These are phyloP conservation scores for Daldinia vernicosa DNA, from an alignment of 495 filamentous ascomycete species.

Conservation along the genomic window DNA sequence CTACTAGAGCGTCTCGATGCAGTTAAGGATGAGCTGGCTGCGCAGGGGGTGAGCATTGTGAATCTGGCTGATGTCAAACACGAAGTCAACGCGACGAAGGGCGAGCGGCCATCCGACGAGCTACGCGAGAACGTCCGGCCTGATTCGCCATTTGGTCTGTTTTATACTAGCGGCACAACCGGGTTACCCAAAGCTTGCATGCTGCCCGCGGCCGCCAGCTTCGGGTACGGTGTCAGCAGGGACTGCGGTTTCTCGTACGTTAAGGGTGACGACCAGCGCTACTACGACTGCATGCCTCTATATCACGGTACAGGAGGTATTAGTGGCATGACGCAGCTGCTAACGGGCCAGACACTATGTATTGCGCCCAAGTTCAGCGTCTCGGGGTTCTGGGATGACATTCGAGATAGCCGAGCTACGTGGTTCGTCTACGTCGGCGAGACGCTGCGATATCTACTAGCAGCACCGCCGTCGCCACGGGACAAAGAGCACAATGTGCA, in stretches of 20 bases:
- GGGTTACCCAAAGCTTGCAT: constrained; percentile 70
- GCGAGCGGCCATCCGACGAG: constrained; percentile 60
- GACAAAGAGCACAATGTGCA: constrained; percentile 73
- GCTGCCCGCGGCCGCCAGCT: constrained; percentile 58
- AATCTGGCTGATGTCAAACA: constrained; percentile 57
- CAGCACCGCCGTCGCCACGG: constrained; percentile 67
- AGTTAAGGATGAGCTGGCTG: constrained; percentile 56
- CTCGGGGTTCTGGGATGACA: constrained; percentile 77
- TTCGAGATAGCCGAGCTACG: constrained; percentile 72
- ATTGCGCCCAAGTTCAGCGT: constrained; percentile 76
- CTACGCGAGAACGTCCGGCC: constrained; percentile 57
- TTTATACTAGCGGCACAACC: constrained; percentile 78
- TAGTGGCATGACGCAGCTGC: constrained; percentile 60
- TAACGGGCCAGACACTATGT: constrained; percentile 68
- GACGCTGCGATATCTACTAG: constrained; percentile 77
- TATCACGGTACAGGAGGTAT: constrained; percentile 81
- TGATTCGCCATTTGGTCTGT: constrained; percentile 64
- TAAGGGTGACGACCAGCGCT: constrained; percentile 58
- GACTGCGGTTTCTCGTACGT: constrained; percentile 42
- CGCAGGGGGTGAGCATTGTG: constrained; percentile 62
- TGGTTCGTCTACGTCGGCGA: constrained; percentile 87
- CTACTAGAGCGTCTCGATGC: constrained; percentile 66
- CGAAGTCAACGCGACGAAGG: constrained; percentile 59
- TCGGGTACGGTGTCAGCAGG: constrained; percentile 41
- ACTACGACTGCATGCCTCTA: constrained; percentile 82